Base-by-base conservation (phyloP, 2,329 filamentous ascomycete species). In the Ophiognomonia clavigignenti-juglandacearum region DNA sequence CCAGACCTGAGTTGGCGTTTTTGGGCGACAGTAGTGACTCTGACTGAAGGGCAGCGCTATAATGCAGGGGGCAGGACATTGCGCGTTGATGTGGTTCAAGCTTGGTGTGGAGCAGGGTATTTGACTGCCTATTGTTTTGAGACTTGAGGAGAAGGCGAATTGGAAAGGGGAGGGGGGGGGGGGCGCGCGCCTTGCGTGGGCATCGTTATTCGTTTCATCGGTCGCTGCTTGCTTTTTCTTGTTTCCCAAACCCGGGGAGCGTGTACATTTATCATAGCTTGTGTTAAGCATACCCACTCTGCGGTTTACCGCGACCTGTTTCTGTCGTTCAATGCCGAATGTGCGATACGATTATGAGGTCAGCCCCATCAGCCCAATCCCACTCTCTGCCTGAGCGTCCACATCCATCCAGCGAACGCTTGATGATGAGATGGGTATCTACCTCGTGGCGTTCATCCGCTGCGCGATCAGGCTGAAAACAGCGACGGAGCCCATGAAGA, bases 401-500 rank as follows among this genome's bases (percentile, higher is more conserved):
- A n/a, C n/a, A n/a, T 29, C 20, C 6, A 1, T 24, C 26, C 24
- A 27, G 16, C 23, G 9, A 14, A n/a, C 32, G 32, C 34, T 9
- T 19, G 16, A 10, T 19, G 9, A 13, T 14, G 11, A 14, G 11
- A 5, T 32, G 29, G 8, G 11, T n/a, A 16, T 34, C 18, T 34
- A 16, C n/a, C 13, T 32, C 29, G 13, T 5, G 18, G 75, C 76
- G 53, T 82, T 82, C 77, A 96, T 86, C 56, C 86, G 85, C 62
- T 98, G 93, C 23, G 92, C 93, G 52, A 93, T 83, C 51, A 98
- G 72, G 64, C 92, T 95, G 71, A 97, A 96, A 51, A 96, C 82
- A 7, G 92, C 90, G 20, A 98, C 87, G 0, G 93, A 96, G 20
- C 91, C 93, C 75, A 98, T 92, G 71, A 97, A 98, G 2, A 97